Evolutionary conservation across 768 basidiomycete genomes (phyloP).

Genomic region (Tulasnella sp.): DNA sequence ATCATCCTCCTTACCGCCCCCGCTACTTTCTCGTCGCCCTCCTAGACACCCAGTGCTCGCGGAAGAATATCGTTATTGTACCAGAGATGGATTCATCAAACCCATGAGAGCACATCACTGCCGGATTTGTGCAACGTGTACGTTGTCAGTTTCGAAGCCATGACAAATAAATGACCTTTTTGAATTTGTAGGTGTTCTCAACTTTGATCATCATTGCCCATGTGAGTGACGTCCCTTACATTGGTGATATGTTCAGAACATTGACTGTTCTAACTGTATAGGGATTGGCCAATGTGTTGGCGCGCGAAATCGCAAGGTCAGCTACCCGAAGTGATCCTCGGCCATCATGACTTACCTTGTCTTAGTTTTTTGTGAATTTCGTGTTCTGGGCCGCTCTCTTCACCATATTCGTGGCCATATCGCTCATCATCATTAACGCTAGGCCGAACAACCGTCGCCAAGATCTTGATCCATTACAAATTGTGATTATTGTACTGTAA

Average conservation of each 20-base stretch:
- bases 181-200: conserved; percentile 45
- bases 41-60: conserved; percentile 35
- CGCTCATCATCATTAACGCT: conserved; percentile 43
- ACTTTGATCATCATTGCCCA: conserved; percentile 83
- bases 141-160: conserved; percentile 23
- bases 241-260: background rate
- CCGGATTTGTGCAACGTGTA: conserved; percentile 63
- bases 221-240: conserved; percentile 36
- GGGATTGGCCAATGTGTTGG: conserved; percentile 95
- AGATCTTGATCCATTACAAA: conserved; percentile 48
- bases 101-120: conserved; percentile 72
- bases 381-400: conserved; percentile 47
- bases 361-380: conserved; percentile 76
- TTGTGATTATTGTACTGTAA: conserved; percentile 63
- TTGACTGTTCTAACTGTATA: conserved; percentile 22
- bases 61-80: conserved; percentile 57
- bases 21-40: conserved; percentile 2
- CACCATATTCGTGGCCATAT: conserved; percentile 48
- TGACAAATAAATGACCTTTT: background rate
- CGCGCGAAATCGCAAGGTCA: conserved; percentile 77
- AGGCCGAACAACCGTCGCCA: conserved; percentile 19
- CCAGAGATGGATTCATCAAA: conserved; percentile 49
- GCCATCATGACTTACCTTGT: background rate
- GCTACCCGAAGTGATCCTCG: conserved; percentile 18
- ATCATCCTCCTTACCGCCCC: conserved; percentile 4